Evolutionary conservation across 2,329 filamentous ascomycete species (phyloP), one percentile per base, ranked within the genome.

Genomic region (Acarospora socialis): DNA sequence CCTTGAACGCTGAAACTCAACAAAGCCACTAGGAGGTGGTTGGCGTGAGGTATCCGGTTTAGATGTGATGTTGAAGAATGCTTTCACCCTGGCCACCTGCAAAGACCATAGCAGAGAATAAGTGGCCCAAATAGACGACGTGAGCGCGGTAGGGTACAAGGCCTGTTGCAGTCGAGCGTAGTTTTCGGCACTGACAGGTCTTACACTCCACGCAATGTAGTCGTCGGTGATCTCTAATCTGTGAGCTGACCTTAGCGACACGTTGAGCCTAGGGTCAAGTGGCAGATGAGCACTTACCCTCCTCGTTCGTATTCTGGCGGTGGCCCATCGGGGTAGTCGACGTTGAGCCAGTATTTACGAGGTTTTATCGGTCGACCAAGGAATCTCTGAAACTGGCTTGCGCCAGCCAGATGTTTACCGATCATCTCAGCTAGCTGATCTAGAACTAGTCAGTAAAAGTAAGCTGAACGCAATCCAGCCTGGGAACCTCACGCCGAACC

Each of bases 301-400:
- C 52, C 56, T 3, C 58, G 55, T 37, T 60, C 59, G 35, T 60
- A 68, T 37, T 66, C 62, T 38, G 51, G 46, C 1, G 63, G 63
- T 22, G 62, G 62, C 3, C 57, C 58, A 26, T 60, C 53, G 1
- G 64, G 65, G 28, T 63, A 66, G 10, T 49, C 51, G 12, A 65
- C 49, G 29, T 67, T 61, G 4, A 68, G 47, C 63, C 61, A 66
- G 30, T 47, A 51, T 15, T 50, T 54, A n/a, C 59, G 56, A 10
- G 57, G 46, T 26, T 51, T 54, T 5, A 50, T 31, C 7, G 30
- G 32, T 22, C 15, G 24, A n/a, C 42, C 43, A 19, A 43, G 25
- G 5, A 14, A 9, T 14, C 14, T 41, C 19, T 37, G 34, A 22
- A 34, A 13, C 9, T 15, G 9, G 18, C 24, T 23, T 22, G 21